Conservation (phyloP, 140 eudicot species). For the Bidens hawaiensis region DNA sequence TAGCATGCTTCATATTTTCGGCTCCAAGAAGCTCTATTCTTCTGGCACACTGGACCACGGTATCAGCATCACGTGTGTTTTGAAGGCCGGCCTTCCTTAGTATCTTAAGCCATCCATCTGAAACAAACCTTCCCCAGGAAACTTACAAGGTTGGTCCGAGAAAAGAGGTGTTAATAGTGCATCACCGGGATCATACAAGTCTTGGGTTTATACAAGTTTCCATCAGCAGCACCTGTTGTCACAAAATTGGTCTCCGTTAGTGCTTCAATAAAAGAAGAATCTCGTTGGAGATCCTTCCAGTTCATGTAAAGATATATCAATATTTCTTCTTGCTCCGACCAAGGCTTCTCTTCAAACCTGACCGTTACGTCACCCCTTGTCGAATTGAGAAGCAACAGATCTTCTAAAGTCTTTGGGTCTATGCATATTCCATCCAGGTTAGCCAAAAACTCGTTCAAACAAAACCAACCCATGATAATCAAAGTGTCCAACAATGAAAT, state of each 20-base stretch:
- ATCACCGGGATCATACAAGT: conserved; percentile 75
- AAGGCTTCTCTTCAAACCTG: too few species aligned
- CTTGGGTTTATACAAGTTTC: conserved; percentile 52
- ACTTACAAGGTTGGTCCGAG: conserved; percentile 54
- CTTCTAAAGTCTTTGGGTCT: too few species aligned
- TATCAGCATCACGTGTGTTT: conserved; percentile 54
- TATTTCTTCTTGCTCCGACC: conserved; percentile 60
- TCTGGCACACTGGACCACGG: conserved; percentile 70
- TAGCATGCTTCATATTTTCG: conserved; percentile 39
- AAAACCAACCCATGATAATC: too few species aligned
- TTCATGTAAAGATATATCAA: conserved; percentile 57
- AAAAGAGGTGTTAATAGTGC: conserved; percentile 53
- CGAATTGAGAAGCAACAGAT: too few species aligned
- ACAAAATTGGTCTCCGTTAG: conserved; percentile 67
- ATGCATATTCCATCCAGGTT: too few species aligned
- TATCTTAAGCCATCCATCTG: conserved; percentile 74
- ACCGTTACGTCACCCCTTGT: too few species aligned
- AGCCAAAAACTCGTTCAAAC: too few species aligned
- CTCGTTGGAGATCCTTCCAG: conserved; percentile 63
- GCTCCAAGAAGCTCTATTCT: conserved; percentile 65
- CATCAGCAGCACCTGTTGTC: conserved; percentile 53
- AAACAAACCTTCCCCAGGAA: conserved; percentile 74
- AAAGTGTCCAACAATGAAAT: too few species aligned
- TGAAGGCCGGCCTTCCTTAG: conserved; percentile 68
- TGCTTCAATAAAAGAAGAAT: conserved; percentile 51